phyloP scores from a whole-genome alignment of 1,284 basidiomycete species.

The Pisolithus thermaeus region DNA sequence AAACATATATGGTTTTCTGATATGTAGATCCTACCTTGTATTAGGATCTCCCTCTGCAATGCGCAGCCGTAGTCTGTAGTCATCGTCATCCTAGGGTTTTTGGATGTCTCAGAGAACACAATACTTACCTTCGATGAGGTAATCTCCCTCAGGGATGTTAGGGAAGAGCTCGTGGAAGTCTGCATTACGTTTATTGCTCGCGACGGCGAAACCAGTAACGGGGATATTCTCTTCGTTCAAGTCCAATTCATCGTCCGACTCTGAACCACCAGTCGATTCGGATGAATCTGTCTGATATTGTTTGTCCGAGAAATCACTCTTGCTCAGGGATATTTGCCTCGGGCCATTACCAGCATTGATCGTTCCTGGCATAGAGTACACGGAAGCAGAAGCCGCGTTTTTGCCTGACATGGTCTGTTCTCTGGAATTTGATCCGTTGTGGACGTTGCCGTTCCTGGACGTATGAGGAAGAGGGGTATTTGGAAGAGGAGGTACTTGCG shows the following conservation, averaged over 20 bases:
- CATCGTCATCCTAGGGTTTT: conserved; percentile 1
- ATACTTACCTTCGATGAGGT: conserved; percentile 88
- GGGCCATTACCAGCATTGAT: conserved; percentile 10
- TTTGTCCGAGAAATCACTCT: conserved; percentile 25
- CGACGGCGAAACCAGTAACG: conserved; percentile 93
- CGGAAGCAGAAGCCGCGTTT: conserved; percentile 2
- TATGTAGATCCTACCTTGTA: conserved; percentile 94
- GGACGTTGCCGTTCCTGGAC: conserved; percentile 15
- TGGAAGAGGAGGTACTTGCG: conserved; percentile 19
- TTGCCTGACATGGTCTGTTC: conserved; percentile 1
- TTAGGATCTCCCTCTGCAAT: conserved; percentile 90
- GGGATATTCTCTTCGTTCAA: conserved; percentile 70
- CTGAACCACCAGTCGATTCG: conserved; percentile 29
- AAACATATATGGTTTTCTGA: conserved; percentile 99
- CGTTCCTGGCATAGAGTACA: conserved; percentile 9
- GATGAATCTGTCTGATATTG: conserved; percentile 13
- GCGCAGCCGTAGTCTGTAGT: conserved; percentile 94
- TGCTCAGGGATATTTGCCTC: conserved; percentile 14
- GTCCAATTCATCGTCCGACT: conserved; percentile 41
- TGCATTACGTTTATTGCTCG: conserved; percentile 89
- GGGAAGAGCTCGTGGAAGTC: conserved; percentile 96
- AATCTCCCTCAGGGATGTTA: conserved; percentile 90
- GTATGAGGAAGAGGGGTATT: conserved; percentile 6
- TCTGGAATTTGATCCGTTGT: conserved; percentile 11
- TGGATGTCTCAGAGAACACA: conserved; percentile 3